Conservation (phyloP, 2,329 filamentous ascomycete genomes). For the Ophiosphaerella herpotricha region DNA sequence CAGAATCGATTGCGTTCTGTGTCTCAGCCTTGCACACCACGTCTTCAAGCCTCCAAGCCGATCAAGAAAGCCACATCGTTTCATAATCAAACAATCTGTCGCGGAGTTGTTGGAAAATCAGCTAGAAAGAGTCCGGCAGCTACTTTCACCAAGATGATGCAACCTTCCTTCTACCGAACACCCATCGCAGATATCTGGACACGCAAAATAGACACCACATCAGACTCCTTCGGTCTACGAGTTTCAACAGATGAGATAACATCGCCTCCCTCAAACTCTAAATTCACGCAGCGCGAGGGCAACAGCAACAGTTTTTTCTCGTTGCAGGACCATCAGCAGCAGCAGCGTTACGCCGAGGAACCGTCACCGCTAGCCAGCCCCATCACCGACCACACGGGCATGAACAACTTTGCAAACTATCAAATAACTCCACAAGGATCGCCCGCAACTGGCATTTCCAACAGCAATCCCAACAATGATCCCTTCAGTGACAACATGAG, state of each 20-base stretch:
- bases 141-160: conserved; percentile 58
- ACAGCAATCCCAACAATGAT: conserved; percentile 17
- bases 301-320: conserved; percentile 24
- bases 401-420: conserved; percentile 31
- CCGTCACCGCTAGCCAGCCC: conserved; percentile 22
- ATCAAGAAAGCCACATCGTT: conserved; percentile 34
- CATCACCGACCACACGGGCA: conserved; percentile 14
- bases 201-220: conserved; percentile 52
- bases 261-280: conserved; percentile 35
- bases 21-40: conserved; percentile 43
- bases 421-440: conserved; percentile 43
- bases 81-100: conserved; percentile 21
- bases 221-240: conserved; percentile 57
- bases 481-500: conserved; percentile 31
- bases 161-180: conserved; percentile 53
- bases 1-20: conserved; percentile 29
- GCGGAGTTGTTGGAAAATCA: conserved; percentile 27
- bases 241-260: conserved; percentile 39
- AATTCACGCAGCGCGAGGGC: conserved; percentile 28
- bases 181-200: conserved; percentile 57
- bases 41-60: conserved; percentile 21
- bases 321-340: conserved; percentile 10
- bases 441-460: conserved; percentile 30
- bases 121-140: conserved; percentile 23
- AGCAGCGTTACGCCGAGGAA: conserved; percentile 29